phyloP scores from a whole-genome alignment of 768 basidiomycete species.

The Atractiella rhizophila region DNA sequence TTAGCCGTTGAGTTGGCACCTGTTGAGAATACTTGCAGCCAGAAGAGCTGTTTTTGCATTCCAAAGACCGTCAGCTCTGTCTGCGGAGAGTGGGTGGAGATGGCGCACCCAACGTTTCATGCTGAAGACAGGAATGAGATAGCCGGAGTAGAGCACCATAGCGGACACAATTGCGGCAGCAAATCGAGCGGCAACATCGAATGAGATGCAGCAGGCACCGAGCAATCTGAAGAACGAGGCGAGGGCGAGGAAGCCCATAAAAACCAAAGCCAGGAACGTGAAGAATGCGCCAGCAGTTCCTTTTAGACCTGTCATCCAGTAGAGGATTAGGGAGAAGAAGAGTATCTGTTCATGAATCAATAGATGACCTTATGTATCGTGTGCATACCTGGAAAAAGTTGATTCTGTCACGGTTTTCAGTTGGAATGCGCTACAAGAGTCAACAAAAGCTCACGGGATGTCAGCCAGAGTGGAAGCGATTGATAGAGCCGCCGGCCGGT shows the following conservation, averaged over 20 bases:
- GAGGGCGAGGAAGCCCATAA: conserved; percentile 39
- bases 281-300: conserved; percentile 30
- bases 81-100: too few species aligned
- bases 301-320: conserved; percentile 25
- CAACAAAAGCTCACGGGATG: too few species aligned
- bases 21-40: conserved; percentile 29
- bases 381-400: too few species aligned
- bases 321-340: conserved; percentile 23
- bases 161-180: conserved; percentile 47
- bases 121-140: conserved; percentile 30
- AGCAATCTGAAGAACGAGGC: conserved; percentile 59
- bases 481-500: conserved; percentile 24
- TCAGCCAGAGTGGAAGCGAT: conserved; percentile 23
- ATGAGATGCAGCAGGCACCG: conserved; percentile 30
- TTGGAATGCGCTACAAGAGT: too few species aligned
- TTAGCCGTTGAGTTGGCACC: too few species aligned
- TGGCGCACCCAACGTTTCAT: conserved; percentile 69
- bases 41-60: too few species aligned
- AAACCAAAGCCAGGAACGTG: conserved; percentile 30
- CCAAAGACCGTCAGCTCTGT: too few species aligned
- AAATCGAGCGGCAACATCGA: conserved; percentile 35
- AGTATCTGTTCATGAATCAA: too few species aligned
- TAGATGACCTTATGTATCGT: too few species aligned
- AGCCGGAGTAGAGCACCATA: conserved; percentile 34
- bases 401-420: too few species aligned